phyloP scores from a whole-genome alignment of 495 filamentous ascomycete species.

The Daldinia vernicosa region DNA sequence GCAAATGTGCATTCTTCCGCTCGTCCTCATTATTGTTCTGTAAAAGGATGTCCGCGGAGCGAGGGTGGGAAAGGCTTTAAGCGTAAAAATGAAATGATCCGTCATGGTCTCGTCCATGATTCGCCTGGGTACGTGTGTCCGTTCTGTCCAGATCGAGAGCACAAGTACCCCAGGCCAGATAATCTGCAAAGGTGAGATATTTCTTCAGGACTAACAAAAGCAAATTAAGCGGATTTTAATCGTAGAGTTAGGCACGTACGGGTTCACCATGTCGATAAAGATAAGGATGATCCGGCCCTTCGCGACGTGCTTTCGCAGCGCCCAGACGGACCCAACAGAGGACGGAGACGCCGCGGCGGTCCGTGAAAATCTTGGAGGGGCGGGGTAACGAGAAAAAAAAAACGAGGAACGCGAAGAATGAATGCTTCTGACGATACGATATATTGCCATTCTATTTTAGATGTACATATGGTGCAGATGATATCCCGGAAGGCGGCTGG shows the following conservation, averaged over 20 bases:
- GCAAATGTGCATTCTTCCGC: constrained; percentile 93
- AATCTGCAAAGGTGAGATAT: constrained; percentile 90
- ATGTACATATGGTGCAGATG: constrained; percentile 45
- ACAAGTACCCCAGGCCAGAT: constrained; percentile 95
- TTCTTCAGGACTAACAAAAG: constrained; percentile 2
- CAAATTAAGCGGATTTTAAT: constrained; percentile 31
- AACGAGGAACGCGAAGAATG: constrained; percentile 27
- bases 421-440: constrained; percentile 39
- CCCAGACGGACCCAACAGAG: constrained; percentile 83
- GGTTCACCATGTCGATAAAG: constrained; percentile 87
- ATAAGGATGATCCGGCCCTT: constrained; percentile 80
- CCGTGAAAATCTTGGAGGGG: constrained; percentile 17
- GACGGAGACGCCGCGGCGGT: constrained; percentile 74
- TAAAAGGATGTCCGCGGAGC: constrained; percentile 78
- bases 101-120: constrained; percentile 93
- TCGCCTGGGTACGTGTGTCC: constrained; percentile 97
- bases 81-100: constrained; percentile 99
- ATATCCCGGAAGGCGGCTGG: constrained; percentile 39
- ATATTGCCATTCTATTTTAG: constrained; percentile 44
- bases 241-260: constrained; percentile 75
- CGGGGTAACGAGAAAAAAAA: constrained; percentile 27
- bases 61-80: constrained; percentile 96
- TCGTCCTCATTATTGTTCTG: constrained; percentile 90
- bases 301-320: constrained; percentile 84
- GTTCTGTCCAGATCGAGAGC: constrained; percentile 94